Evolutionary conservation across 2,329 filamentous ascomycete genomes (phyloP).

Genomic region (Ophiostoma novo-ulmi): DNA sequence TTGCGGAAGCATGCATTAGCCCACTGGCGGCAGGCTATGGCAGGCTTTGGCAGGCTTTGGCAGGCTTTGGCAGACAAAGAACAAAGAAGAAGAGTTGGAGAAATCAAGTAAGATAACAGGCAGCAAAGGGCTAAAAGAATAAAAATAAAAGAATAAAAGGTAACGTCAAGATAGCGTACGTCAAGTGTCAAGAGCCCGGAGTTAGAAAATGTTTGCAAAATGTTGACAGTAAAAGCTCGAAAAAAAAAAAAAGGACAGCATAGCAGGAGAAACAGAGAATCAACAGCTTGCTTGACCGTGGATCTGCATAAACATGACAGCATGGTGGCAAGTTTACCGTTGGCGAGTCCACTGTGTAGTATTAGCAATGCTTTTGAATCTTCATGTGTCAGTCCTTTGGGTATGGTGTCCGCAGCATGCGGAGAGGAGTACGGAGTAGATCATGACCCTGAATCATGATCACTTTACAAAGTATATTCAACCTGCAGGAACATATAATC

Average conservation of each 20-base stretch:
- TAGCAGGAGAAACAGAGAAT: background rate
- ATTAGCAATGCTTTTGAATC: background rate
- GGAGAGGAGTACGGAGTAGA: background rate
- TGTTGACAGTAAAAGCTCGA: no score
- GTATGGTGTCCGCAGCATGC: background rate
- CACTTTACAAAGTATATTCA: no score
- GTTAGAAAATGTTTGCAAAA: background rate
- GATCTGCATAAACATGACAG: background rate
- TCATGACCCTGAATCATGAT: no score
- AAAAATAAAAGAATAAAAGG: background rate
- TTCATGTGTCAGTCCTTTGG: no score
- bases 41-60: no score
- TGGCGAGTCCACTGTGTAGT: background rate
- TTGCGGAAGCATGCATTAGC: background rate
- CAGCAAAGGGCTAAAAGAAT: background rate
- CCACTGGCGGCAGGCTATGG: background rate
- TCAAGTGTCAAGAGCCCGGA: background rate
- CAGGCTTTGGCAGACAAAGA: background rate
- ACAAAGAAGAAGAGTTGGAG: background rate
- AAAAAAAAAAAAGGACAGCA: no score
- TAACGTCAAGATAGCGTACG: background rate
- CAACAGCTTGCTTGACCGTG: background rate
- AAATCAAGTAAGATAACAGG: background rate
- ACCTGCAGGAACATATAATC: no score
- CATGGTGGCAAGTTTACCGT: conserved; percentile 1